Evolutionary conservation across 2,329 filamentous ascomycete genomes (phyloP), one percentile per base, ranked within the genome.

Genomic region (Blastomyces emzantsi): DNA sequence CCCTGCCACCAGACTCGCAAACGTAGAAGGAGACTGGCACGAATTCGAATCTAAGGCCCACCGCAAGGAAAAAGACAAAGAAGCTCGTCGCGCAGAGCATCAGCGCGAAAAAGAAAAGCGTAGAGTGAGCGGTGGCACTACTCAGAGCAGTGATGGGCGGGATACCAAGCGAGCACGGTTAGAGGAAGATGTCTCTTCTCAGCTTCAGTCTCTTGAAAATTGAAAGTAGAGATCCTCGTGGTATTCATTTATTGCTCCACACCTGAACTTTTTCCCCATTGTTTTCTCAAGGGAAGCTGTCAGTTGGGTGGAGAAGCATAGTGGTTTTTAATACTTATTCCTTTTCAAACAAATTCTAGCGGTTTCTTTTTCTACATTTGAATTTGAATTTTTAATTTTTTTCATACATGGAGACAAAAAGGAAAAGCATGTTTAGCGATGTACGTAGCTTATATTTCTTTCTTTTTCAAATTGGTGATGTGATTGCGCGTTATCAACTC

Each of bases 21-120:
- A 87, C 59, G 83, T 99, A 39, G 86, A 94, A 70, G 94, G 94
- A 28, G 94, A 99, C 70, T 99, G 94, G 94, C 94, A 99, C 73
- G 94, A 99, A 74, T 96, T 97, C 71, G 94, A 99, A 78, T 96
- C 91, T 63, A 99, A 99, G 78, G 92, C 92, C 19, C 81, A 96
- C 33, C 84, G 94, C 41, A 94, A 94, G 69, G 92, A 97, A 75
- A 93, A 92, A 63, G 85, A 87, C 65, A 81, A 82, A 66, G 84
- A 86, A 70, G 80, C 79, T 22, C 75, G 82, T 62, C 76, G 78
- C 56, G 77, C 72, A 63, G 77, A 79, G 64, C 73, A 62, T 57
- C 61, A 62, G 41, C 78, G 77, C 67, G 77, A 80, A 64, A 78
- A 77, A 67, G 81, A 82, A 67, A 82, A 81, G 66, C 76, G 80